A percentile compares a stretch with the other conserved stretches of the same genome.
These are phyloP conservation scores for Arthrobotrys sinensis DNA, from an alignment of 2,329 filamentous ascomycete species.

Conservation along the genomic window DNA sequence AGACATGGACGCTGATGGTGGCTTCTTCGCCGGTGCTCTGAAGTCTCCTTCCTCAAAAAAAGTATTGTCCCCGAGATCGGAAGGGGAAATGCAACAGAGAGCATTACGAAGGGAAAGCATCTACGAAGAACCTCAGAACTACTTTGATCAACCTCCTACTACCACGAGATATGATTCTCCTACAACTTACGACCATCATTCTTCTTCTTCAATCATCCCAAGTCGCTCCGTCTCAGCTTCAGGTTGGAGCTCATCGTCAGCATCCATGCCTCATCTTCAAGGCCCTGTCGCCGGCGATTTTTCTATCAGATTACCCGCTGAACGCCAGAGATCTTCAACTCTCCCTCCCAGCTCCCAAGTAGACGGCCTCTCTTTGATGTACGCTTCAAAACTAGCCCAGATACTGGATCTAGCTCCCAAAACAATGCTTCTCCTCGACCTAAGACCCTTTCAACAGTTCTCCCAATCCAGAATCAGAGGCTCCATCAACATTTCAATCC, in stretches of 20 bases:
- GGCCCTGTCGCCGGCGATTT: constrained; percentile 53
- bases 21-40: constrained; percentile 47
- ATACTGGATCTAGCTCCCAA: constrained; percentile 61
- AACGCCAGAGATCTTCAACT: constrained; percentile 61
- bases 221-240: constrained; percentile 57
- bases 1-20: constrained; percentile 48
- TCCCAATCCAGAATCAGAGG: constrained; percentile 80
- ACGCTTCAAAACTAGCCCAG: constrained; percentile 61
- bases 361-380: constrained; percentile 62
- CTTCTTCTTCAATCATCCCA: too few relatives aligned
- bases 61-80: constrained; percentile 58
- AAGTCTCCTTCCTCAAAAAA: constrained; percentile 57
- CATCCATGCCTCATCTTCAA: constrained; percentile 50
- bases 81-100: constrained; percentile 43
- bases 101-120: constrained; percentile 39
- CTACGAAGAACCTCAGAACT: constrained; percentile 56
- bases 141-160: constrained; percentile 60
- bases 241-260: constrained; percentile 36
- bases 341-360: constrained; percentile 61
- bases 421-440: constrained; percentile 81
- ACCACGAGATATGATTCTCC: constrained; percentile 51
- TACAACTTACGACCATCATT: constrained; percentile 36
- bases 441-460: constrained; percentile 88
- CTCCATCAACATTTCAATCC: constrained; percentile 94
- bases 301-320: constrained; percentile 9